Percentiles rank a stretch among this genome's conserved stretches.
Evolutionary conservation across 768 basidiomycete species (phyloP).

Genomic region (Hirschioporus abietinus): DNA sequence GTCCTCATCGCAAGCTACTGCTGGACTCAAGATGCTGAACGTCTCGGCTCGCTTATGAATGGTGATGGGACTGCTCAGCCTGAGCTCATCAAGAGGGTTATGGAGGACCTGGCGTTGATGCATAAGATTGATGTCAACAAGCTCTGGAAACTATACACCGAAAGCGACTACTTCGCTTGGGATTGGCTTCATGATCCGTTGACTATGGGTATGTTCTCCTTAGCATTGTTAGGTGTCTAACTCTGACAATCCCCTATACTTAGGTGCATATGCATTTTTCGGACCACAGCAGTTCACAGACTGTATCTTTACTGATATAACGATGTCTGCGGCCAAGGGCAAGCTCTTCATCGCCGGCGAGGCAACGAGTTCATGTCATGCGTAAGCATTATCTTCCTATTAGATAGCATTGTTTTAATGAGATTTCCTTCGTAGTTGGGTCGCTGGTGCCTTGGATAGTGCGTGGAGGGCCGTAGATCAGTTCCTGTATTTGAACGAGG

Average conservation of each 20-base stretch:
- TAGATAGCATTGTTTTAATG: background rate
- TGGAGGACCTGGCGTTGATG: conserved; percentile 26
- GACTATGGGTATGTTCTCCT: conserved; percentile 27
- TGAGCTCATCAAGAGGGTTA: conserved; percentile 22
- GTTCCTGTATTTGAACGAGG: background rate
- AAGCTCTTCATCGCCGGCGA: conserved; percentile 33
- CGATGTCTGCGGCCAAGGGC: conserved; percentile 24
- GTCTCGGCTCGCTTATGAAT: conserved; percentile 30
- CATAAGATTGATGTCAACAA: conserved; percentile 19
- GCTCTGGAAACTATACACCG: conserved; percentile 19
- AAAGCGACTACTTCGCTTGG: conserved; percentile 19
- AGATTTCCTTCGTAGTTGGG: conserved; percentile 24
- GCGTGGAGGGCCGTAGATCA: conserved; percentile 27
- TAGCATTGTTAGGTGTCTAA: background rate
- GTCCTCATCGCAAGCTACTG: conserved; percentile 37
- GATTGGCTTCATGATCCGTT: conserved; percentile 30
- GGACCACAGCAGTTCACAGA: conserved; percentile 33
- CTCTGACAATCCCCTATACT: background rate
- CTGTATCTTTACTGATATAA: conserved; percentile 26
- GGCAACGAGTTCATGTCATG: conserved; percentile 32
- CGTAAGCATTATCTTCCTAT: conserved; percentile 11
- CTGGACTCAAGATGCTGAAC: conserved; percentile 34
- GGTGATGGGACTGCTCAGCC: conserved; percentile 3
- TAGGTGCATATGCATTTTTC: conserved; percentile 37
- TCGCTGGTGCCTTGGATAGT: conserved; percentile 34